These are phyloP conservation scores for Hymenotorrendiella dingleyae DNA, from an alignment of 2,329 filamentous ascomycete species.

Conservation along the genomic window DNA sequence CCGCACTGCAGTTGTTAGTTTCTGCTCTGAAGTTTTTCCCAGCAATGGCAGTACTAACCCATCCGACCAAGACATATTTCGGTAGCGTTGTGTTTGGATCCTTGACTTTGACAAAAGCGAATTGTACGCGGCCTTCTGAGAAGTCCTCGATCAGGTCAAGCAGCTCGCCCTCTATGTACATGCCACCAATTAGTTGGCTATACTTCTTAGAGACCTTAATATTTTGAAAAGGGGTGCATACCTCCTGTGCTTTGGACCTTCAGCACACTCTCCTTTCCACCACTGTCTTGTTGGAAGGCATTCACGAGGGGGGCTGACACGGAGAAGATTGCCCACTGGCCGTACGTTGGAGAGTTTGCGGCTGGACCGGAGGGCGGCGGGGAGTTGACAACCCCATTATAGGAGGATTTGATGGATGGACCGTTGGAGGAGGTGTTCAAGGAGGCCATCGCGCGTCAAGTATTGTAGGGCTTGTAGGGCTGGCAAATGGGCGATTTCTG, in stretches of 20 bases:
- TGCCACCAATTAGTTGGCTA: too few relatives aligned
- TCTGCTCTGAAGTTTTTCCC: background rate
- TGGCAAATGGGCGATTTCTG: too few relatives aligned
- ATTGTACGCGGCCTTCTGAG: constrained; percentile 93
- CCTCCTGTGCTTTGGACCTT: constrained; percentile 92
- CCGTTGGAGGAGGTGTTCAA: constrained; percentile 76
- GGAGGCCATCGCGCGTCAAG: constrained; percentile 58
- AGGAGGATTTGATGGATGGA: constrained; percentile 79
- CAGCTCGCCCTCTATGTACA: constrained; percentile 73
- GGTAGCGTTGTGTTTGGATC: constrained; percentile 86
- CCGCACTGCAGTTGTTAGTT: constrained; percentile 59
- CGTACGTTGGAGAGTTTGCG: constrained; percentile 71
- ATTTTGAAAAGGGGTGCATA: too few relatives aligned
- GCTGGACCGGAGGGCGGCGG: constrained; percentile 49
- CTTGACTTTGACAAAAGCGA: constrained; percentile 93
- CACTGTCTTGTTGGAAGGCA: constrained; percentile 79
- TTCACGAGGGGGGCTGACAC: constrained; percentile 88
- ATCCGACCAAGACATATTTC: constrained; percentile 89
- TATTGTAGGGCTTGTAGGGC: too few relatives aligned
- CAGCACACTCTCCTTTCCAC: constrained; percentile 84
- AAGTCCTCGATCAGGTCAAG: constrained; percentile 90
- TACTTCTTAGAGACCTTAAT: too few relatives aligned
- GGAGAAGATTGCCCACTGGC: constrained; percentile 89
- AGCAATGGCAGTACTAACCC: constrained; percentile 43
- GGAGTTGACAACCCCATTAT: constrained; percentile 61